Percentiles rank a stretch among this genome's conserved stretches.
Conservation (phyloP, 176 grass and related monocot genomes). For the Eleusine indica region DNA sequence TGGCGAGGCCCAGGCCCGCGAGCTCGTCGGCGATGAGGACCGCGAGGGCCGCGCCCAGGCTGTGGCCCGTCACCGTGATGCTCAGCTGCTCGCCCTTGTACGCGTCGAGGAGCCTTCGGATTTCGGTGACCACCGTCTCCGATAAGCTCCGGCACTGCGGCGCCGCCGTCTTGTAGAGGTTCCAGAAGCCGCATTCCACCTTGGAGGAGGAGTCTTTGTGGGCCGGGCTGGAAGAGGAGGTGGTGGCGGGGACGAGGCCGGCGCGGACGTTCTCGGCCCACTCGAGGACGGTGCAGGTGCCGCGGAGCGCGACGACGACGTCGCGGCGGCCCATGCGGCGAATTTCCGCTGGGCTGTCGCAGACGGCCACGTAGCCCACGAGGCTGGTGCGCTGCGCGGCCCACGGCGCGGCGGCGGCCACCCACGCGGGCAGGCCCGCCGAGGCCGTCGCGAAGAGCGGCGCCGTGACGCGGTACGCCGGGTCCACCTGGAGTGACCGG, state of each 20-base stretch:
- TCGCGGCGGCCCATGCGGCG: slow-evolving; percentile 71
- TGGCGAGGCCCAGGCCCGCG: background rate
- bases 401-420: slow-evolving; percentile 41
- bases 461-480: slow-evolving; percentile 53
- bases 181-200: slow-evolving; percentile 71
- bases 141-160: slow-evolving; percentile 47
- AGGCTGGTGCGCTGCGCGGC: slow-evolving; percentile 46
- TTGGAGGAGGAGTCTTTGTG: slow-evolving; percentile 19
- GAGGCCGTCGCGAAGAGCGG: slow-evolving; percentile 58
- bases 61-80: slow-evolving; percentile 66
- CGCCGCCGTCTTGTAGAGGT: slow-evolving; percentile 53
- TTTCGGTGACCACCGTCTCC: slow-evolving; percentile 47
- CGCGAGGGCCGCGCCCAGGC: slow-evolving; percentile 59
- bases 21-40: slow-evolving; percentile 68
- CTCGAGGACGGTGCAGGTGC: slow-evolving; percentile 68
- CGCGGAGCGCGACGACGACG: slow-evolving; percentile 67
- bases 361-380: slow-evolving; percentile 69
- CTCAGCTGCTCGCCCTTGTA: slow-evolving; percentile 63
- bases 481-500: slow-evolving; percentile 35
- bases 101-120: slow-evolving; percentile 29
- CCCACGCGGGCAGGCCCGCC: slow-evolving; percentile 36
- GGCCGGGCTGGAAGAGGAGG: background rate
- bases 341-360: slow-evolving; percentile 48
- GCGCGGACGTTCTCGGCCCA: slow-evolving; percentile 77
- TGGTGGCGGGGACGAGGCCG: slow-evolving; percentile 45